Evolutionary conservation across 2,329 filamentous ascomycete genomes (phyloP).

Genomic region (Boeremia lycopersici): DNA sequence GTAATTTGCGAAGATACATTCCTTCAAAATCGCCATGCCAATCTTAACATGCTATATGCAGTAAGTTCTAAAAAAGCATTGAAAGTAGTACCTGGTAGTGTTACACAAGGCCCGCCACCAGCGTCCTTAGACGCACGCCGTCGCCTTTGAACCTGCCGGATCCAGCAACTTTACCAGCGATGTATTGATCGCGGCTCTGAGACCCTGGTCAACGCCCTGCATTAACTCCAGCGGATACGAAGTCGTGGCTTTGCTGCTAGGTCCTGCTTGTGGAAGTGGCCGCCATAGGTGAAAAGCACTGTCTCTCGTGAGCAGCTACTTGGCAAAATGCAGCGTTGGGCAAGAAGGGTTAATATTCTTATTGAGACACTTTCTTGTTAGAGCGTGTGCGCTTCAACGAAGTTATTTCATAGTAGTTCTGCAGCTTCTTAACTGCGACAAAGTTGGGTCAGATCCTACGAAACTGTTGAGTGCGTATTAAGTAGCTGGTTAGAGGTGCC

Average conservation of each 20-base stretch:
- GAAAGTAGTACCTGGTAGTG: slow-evolving; percentile 11
- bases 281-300: not conserved
- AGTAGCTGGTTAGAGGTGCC: too few relatives aligned
- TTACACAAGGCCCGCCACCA: slow-evolving; percentile 17
- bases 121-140: slow-evolving; percentile 10
- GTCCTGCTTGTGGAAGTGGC: not conserved
- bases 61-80: not conserved
- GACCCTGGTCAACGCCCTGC: slow-evolving; percentile 6
- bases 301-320: not conserved
- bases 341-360: too few relatives aligned
- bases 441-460: too few relatives aligned
- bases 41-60: slow-evolving; percentile 2
- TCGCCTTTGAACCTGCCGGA: slow-evolving; percentile 8
- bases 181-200: slow-evolving; percentile 4
- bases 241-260: not conserved
- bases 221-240: slow-evolving; percentile 4
- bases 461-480: too few relatives aligned
- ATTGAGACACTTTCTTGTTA: too few relatives aligned
- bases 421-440: too few relatives aligned
- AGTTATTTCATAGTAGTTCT: too few relatives aligned
- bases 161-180: slow-evolving; percentile 7
- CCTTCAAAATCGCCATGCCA: not conserved
- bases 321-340: too few relatives aligned
- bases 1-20: not conserved
- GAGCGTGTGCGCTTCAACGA: too few relatives aligned